Evolutionary conservation across 805 yeast species (phyloP), one percentile per base, ranked within the genome.

Genomic region (Barnettozyma vustinii): DNA sequence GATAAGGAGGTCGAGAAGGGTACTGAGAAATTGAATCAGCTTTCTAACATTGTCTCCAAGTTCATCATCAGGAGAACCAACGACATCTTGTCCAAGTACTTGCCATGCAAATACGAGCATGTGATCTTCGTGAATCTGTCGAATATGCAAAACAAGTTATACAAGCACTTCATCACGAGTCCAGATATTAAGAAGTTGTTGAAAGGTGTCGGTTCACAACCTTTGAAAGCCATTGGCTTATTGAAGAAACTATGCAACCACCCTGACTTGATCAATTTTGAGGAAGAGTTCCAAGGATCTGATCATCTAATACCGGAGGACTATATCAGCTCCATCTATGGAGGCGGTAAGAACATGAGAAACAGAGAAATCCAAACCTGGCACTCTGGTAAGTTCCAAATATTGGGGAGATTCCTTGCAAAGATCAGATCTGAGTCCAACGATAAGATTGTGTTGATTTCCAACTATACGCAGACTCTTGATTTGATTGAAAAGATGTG

Each of bases 31-130:
- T 71, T 94, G 45, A 69, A 71, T 19, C 89, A 86, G 56, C 69
- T 94, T 43, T 81, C 92, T 0, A 78, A 73, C 27, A 63, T 90
- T 42, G 99, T 94, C 2, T 86, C 91, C 32, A 84, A 81, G 57
- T 92, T 92, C 64, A 94, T 94, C 63, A 94, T 94, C 51, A 77
- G 99, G 63, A 81, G 99, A 62, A 90, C 98, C 0, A 94, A 94
- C 69, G 99, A 94, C 65, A 87, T 94, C 58, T 72, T 94, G 48
- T 84, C 97, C 27, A 92, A 94, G 66, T 94, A 94, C 62, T 73
- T 94, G 51, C 99, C 99, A 0, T 88, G 95, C 53, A 94, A 94
- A 66, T 91, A 90, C 63, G 99, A 94, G 65, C 96, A 94, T 66
- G 98, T 94, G 20, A 86, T 94, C n/a, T 94, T 92, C 65, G 90